Evolutionary conservation across 805 yeast species (phyloP), one percentile per base, ranked within the genome.

Genomic region (Clavispora fructus): DNA sequence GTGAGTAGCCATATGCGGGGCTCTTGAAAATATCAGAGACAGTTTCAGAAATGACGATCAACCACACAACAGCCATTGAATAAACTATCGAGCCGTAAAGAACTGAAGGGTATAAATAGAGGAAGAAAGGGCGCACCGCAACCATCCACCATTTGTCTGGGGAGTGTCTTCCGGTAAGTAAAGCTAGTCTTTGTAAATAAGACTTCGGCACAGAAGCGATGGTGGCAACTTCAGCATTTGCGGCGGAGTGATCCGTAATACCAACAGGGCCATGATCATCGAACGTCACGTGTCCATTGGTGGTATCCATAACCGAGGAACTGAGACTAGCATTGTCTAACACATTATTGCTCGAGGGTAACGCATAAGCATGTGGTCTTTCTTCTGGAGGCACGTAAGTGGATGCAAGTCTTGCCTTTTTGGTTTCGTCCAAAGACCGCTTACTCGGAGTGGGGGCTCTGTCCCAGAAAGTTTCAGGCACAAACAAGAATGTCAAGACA

Each of bases 391-490:
- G 62, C 28, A 51, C 50, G 44, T 62, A 61, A 17, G 40, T 47
- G 6, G 53, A 45, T 16, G 47, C 75, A 32, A 60, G 65, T 49
- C 69, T 63, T 1, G 83, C 85, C 17, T 65, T 65, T 40, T 64
- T 64, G 2, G 81, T 68, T 59, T 80, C 85, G 44, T 63, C 60
- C 17, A 63, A 53, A 4, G 80, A 74, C 49, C 78, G 62, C 52
- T 76, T 73, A 51, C 66, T 67, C 14, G 76, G 77, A 1, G 69
- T 66, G 6, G 83, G 82, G 1, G 75, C 58, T 46, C 86, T 67
- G 48, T 75, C 79, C 82, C 83, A 80, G 61, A 77, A 80, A 1
- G 86, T 81, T 47, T 81, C 86, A 3, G 85, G 86, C 17, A 79
- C 84, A 57, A 79, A 80, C 11, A 80, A 55, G 46, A 71, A 73